A percentile compares a stretch with the other conserved stretches of the same genome.
These are phyloP conservation scores for Phytophthora pseudosyringae DNA, from an alignment of 352 stramenopile species.

Conservation along the genomic window DNA sequence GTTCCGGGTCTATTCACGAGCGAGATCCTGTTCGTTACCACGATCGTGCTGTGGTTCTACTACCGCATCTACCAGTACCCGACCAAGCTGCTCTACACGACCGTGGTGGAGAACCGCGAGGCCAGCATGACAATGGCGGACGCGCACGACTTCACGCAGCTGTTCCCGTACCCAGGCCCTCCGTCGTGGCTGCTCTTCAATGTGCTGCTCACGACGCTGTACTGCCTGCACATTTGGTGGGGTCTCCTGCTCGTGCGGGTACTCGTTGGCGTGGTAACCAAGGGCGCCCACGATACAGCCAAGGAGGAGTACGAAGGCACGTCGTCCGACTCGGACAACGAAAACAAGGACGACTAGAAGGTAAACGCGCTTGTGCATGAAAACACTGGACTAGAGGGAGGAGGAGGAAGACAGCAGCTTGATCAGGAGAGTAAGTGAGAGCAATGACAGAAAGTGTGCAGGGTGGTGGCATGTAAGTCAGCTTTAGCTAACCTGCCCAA, in stretches of 20 bases:
- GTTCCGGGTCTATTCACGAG: constrained; percentile 67
- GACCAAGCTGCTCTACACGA: constrained; percentile 81
- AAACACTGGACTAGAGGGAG: constrained; percentile 19
- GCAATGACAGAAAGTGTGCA: constrained; percentile 14
- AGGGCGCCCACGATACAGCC: constrained; percentile 76
- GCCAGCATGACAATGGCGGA: constrained; percentile 73
- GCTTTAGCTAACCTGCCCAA: constrained; percentile 13
- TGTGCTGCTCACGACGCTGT: constrained; percentile 73
- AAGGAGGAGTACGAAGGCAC: constrained; percentile 90
- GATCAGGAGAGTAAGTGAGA: constrained; percentile 6
- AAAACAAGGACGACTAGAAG: constrained; percentile 67
- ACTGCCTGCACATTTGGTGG: constrained; percentile 89
- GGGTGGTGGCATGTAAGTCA: not conserved
- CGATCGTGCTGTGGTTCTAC: constrained; percentile 81
- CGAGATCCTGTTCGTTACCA: constrained; percentile 76
- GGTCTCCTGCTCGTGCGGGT: constrained; percentile 76
- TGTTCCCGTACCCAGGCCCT: constrained; percentile 73
- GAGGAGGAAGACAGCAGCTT: constrained; percentile 9
- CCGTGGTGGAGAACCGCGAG: constrained; percentile 75
- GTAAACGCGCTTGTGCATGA: constrained; percentile 13
- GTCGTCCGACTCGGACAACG: constrained; percentile 81
- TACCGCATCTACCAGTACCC: constrained; percentile 89
- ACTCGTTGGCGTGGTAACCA: constrained; percentile 68
- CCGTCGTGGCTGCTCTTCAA: constrained; percentile 88
- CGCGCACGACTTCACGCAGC: constrained; percentile 71